Evolutionary conservation across 805 yeast species (phyloP), one percentile per base, ranked within the genome.

Genomic region (Maudiozyma turicensis): DNA sequence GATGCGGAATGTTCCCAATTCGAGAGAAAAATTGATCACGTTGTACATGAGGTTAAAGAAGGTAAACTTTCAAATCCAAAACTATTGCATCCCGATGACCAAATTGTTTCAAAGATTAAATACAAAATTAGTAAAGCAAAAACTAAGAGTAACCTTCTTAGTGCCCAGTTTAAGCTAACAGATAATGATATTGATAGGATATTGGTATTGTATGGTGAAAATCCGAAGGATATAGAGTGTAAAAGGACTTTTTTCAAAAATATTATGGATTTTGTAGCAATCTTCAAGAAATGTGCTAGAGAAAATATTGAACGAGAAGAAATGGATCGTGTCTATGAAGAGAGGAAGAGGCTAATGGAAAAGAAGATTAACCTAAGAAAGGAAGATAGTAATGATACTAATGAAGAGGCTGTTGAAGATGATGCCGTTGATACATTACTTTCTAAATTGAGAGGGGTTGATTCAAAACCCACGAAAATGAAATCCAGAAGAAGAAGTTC

Each of bases 131-230:
- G 78, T 5, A 73, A 75, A 53, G 85, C 86, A 0, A 74, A 73
- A 54, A 69, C 74, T 41, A 75, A 76, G 59, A 72, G 77, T 40
- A 77, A 74, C 13, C 55, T 76, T 31, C 65, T 85, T 48, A 58
- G 68, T 32, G 77, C 70, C 46, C 85, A 80, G 54, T 70, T 79
- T 8, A 68, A 67, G 28, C 67, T 69, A 45, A 78, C 86, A 0
- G 66, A 76, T 51, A 68, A 69, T 30, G 79, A 74, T 44, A 75
- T 82, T 52, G 78, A 78, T 31, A 74, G 76, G 48, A 60, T 82
- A 50, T 80, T 85, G 86, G 69, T 70, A 48, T 82, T 78, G 61
- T 85, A 80, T 60, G 95, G 91, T 8, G 95, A 85, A 61, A 81
- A 80, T 57, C 76, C 78, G 1, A 52, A 60, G 3, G 77, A 75